A percentile compares a stretch with the other conserved stretches of the same genome.
These are phyloP conservation scores for Loxodes magnus DNA, from an alignment of 73 alveolate genomes.

Conservation along the genomic window DNA sequence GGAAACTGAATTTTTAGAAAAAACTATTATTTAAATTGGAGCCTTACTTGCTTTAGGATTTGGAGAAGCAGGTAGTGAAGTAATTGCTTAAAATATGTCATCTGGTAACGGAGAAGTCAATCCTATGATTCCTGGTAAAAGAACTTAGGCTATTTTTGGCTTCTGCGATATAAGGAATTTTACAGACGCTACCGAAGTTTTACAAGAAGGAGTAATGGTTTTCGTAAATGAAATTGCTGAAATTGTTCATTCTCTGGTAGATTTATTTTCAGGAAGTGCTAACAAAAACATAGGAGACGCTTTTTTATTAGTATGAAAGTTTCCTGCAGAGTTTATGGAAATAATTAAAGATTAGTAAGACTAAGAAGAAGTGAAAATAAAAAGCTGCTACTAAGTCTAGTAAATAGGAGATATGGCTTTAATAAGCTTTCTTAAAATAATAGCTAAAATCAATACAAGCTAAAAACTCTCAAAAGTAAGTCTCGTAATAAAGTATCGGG, in stretches of 20 bases:
- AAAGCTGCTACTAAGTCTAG: constrained; percentile 34
- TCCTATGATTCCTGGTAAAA: constrained; percentile 78
- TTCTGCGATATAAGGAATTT: constrained; percentile 78
- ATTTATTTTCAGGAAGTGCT: constrained; percentile 91
- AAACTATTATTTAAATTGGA: constrained; percentile 47
- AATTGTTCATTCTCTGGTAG: constrained; percentile 83
- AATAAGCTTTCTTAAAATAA: constrained; percentile 50
- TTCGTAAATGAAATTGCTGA: constrained; percentile 92
- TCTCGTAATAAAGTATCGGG: constrained; percentile 57
- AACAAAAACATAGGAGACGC: constrained; percentile 99
- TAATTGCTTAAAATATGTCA: constrained; percentile 59
- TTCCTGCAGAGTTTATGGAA: constrained; percentile 23
- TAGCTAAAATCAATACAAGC: constrained; percentile 51
- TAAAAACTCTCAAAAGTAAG: constrained; percentile 31
- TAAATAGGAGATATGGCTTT: constrained; percentile 70
- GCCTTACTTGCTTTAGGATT: constrained; percentile 17
- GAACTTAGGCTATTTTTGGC: constrained; percentile 71
- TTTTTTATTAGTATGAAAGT: constrained; percentile 87
- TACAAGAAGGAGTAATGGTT: constrained; percentile 81
- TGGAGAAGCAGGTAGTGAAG: constrained; percentile 37
- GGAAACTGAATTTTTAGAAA: constrained; percentile 43
- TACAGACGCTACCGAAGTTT: constrained; percentile 73
- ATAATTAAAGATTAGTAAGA: constrained; percentile 18
- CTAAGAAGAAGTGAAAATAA: constrained; percentile 24
- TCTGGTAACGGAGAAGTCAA: constrained; percentile 52